Conservation (phyloP, 139 green algal species). For the Chlorokybus atmophyticus region DNA sequence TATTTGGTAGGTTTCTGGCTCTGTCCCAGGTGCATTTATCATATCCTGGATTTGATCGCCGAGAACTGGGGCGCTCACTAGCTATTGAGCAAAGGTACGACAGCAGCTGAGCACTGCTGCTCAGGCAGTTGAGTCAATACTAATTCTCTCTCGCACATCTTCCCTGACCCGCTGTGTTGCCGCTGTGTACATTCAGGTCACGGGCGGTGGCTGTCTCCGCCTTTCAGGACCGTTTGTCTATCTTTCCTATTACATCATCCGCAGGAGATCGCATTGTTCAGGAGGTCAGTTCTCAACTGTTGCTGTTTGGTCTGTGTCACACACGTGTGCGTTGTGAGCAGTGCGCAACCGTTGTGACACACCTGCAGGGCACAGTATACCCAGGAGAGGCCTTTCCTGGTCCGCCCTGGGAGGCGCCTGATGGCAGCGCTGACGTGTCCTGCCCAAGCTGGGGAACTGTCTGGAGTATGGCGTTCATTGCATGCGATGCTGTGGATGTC, state of each 20-base stretch:
- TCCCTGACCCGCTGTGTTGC: too few species aligned
- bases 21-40: conserved; percentile 11
- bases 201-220: conserved; percentile 22
- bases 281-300: conserved; percentile 8
- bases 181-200: conserved; percentile 5
- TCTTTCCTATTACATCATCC: conserved; percentile 8
- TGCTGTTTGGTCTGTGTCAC: background rate
- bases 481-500: background rate
- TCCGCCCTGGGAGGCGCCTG: background rate
- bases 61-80: conserved; percentile 8
- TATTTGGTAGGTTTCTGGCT: conserved; percentile 12
- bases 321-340: background rate
- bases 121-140: too few species aligned
- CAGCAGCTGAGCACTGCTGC: too few species aligned
- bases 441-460: conserved; percentile 3
- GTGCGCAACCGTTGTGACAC: background rate
- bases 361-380: background rate
- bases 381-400: background rate
- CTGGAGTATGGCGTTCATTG: conserved; percentile 22
- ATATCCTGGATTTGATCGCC: conserved; percentile 4
- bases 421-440: background rate
- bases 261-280: conserved; percentile 5
- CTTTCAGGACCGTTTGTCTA: conserved; percentile 11
- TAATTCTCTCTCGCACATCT: too few species aligned
- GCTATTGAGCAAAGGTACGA: conserved; percentile 15